Evolutionary conservation across 2,329 filamentous ascomycete genomes (phyloP).

Genomic region (Myotisia sp.): DNA sequence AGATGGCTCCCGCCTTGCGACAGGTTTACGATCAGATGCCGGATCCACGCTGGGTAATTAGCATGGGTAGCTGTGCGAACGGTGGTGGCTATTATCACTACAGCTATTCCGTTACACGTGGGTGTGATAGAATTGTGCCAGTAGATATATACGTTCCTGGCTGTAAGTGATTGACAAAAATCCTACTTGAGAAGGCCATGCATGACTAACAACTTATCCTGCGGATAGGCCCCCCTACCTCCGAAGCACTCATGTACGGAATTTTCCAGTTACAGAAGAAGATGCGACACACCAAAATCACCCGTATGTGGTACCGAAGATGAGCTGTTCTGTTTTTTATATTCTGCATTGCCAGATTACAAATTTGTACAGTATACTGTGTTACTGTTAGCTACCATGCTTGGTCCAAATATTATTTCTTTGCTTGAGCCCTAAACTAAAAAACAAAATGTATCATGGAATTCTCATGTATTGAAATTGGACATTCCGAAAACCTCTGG

Average conservation of each 20-base stretch:
- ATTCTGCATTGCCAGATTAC: too few species aligned
- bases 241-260: conserved; percentile 45
- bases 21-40: conserved; percentile 95
- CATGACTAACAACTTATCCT: conserved; percentile 31
- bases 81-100: conserved; percentile 83
- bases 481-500: too few species aligned
- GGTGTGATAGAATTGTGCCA: conserved; percentile 67
- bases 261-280: conserved; percentile 72
- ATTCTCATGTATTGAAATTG: too few species aligned
- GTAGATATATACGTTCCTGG: conserved; percentile 77
- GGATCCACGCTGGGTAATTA: conserved; percentile 76
- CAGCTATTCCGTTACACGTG: conserved; percentile 63
- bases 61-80: conserved; percentile 76
- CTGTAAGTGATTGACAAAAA: conserved; percentile 39
- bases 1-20: conserved; percentile 78
- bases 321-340: conserved; percentile 14
- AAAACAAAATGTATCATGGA: too few species aligned
- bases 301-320: conserved; percentile 45
- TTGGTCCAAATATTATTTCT: too few species aligned
- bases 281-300: conserved; percentile 48
- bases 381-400: too few species aligned
- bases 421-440: too few species aligned
- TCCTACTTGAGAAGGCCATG: not conserved
- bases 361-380: too few species aligned
- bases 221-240: conserved; percentile 38